Conservation (phyloP, 257 asterid genomes). For the Ligustrum vulgare region DNA sequence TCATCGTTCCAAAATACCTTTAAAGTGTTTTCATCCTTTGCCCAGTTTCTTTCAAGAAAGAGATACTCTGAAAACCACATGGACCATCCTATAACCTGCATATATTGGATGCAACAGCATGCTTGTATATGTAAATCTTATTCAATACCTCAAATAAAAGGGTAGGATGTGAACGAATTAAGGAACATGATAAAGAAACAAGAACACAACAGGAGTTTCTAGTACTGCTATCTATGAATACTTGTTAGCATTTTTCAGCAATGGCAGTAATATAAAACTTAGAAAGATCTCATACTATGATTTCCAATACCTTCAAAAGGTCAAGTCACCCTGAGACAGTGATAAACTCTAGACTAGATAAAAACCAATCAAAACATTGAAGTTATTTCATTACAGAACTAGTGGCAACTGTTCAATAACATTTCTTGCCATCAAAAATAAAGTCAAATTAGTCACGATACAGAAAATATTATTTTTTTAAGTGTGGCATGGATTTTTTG, state of each 20-base stretch:
- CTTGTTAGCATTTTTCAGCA: not conserved
- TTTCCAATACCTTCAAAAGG: not conserved
- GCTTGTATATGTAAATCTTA: not conserved
- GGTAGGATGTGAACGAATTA: not conserved
- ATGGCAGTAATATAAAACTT: not conserved
- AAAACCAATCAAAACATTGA: not conserved
- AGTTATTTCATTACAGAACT: not conserved
- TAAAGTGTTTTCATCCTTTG: conserved; percentile 80
- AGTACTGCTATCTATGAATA: not conserved
- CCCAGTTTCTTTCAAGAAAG: conserved; percentile 98
- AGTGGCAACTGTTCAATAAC: not conserved
- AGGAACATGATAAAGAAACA: conserved; percentile 15
- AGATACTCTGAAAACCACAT: conserved; percentile 99
- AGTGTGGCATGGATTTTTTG: not conserved
- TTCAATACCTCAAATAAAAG: conserved; percentile 21
- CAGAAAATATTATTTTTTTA: not conserved
- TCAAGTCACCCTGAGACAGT: not conserved
- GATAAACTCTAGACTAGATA: not conserved
- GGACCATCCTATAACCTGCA: conserved; percentile 98
- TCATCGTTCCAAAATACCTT: conserved; percentile 51
- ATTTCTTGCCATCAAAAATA: not conserved
- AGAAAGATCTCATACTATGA: not conserved
- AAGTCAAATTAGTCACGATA: not conserved
- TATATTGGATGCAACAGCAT: conserved; percentile 16
- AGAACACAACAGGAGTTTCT: not conserved